Conservation (phyloP, 768 basidiomycete genomes). For the Lactarius pseudohatsudake region DNA sequence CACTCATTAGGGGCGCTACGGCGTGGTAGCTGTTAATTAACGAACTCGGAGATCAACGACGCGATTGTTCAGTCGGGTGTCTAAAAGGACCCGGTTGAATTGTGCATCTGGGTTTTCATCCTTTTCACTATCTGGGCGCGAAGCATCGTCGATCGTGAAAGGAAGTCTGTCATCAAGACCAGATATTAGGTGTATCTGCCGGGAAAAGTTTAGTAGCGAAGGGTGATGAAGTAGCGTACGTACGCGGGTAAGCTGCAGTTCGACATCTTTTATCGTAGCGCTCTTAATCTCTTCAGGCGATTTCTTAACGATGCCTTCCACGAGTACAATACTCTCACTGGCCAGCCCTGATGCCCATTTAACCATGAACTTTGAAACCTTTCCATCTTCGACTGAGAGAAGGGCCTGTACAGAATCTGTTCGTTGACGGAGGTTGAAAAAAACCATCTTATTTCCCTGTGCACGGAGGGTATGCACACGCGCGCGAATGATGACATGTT, state of each 20-base stretch:
- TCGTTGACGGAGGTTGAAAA: slow-evolving; percentile 88
- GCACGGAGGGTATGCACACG: slow-evolving; percentile 89
- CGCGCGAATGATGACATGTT: slow-evolving; percentile 82
- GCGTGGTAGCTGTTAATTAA: slow-evolving; percentile 17
- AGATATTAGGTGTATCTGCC: slow-evolving; percentile 77
- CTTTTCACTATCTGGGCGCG: slow-evolving; percentile 73
- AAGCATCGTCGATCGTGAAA: slow-evolving; percentile 91
- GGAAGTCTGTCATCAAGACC: slow-evolving; percentile 79
- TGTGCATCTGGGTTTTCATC: slow-evolving; percentile 53
- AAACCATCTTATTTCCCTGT: slow-evolving; percentile 95
- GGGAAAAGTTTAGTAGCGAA: neutral
- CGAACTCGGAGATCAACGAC: slow-evolving; percentile 89
- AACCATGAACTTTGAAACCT: slow-evolving; percentile 95
- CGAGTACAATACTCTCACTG: slow-evolving; percentile 88
- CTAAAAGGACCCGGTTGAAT: slow-evolving; percentile 80
- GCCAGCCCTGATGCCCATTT: slow-evolving; percentile 82
- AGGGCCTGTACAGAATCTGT: slow-evolving; percentile 86
- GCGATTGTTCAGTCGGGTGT: slow-evolving; percentile 93
- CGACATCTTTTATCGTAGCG: slow-evolving; percentile 82
- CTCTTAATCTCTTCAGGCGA: slow-evolving; percentile 88
- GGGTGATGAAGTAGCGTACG: slow-evolving; percentile 21
- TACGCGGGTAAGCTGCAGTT: slow-evolving; percentile 83
- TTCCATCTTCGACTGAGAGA: slow-evolving; percentile 64
- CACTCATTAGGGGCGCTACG: slow-evolving; percentile 10
- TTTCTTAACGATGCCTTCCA: slow-evolving; percentile 80